Conservation (phyloP, 495 filamentous ascomycete genomes). For the Annulohypoxylon bovei region DNA sequence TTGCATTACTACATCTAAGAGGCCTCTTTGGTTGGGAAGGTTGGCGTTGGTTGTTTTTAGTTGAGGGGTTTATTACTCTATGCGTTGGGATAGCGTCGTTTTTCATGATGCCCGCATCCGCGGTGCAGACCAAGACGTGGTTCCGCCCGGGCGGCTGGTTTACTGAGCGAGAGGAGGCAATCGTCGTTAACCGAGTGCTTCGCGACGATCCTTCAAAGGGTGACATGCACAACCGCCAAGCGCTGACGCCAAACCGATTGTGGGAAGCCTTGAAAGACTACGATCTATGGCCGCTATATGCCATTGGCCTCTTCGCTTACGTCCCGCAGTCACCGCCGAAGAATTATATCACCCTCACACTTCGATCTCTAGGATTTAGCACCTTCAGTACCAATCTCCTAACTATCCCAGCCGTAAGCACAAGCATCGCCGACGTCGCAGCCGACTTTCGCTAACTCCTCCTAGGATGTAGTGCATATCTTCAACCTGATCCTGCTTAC, state of each 20-base stretch:
- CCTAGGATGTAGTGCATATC: constrained; percentile 58
- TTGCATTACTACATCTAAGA: constrained; percentile 62
- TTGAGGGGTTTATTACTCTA: constrained; percentile 62
- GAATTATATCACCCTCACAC: constrained; percentile 71
- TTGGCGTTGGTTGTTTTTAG: constrained; percentile 70
- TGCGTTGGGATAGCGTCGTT: constrained; percentile 62
- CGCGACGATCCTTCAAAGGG: constrained; percentile 67
- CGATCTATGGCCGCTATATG: constrained; percentile 78
- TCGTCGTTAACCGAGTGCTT: constrained; percentile 61
- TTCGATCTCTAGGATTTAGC: constrained; percentile 69
- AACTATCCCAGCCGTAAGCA: constrained; percentile 66
- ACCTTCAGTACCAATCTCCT: constrained; percentile 76
- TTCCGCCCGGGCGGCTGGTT: constrained; percentile 63
- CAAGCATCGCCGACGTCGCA: background rate
- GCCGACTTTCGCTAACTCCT: background rate
- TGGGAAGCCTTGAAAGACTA: constrained; percentile 72
- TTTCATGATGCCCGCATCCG: constrained; percentile 65
- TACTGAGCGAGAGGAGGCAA: constrained; percentile 60
- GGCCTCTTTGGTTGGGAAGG: constrained; percentile 63
- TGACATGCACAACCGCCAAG: constrained; percentile 69
- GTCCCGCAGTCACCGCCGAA: constrained; percentile 66
- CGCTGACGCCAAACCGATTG: constrained; percentile 66
- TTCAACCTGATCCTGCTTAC: constrained; percentile 61
- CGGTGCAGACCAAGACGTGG: constrained; percentile 62
- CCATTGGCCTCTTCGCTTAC: constrained; percentile 67